Conservation (phyloP, 169 alveolate species). For the Plasmodium sp. region DNA sequence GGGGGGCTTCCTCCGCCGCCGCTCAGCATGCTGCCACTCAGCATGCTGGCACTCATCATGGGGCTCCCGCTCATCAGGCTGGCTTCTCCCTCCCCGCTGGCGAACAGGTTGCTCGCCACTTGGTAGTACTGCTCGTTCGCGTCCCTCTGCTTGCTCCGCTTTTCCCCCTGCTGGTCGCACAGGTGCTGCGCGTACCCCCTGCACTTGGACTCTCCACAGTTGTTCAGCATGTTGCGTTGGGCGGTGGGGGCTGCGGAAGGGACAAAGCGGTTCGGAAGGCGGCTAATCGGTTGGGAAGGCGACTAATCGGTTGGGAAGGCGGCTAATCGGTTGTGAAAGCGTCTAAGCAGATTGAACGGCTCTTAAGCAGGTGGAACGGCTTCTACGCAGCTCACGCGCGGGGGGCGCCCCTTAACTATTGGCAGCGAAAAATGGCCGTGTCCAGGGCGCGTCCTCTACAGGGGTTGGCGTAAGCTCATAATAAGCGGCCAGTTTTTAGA, state of each 20-base stretch:
- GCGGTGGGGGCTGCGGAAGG: not conserved
- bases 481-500: not conserved
- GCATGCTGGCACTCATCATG: not conserved
- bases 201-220: not conserved
- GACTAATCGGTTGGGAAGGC: too few relatives aligned
- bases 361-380: not conserved
- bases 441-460: not conserved
- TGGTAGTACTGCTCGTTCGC: not conserved
- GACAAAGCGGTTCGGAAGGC: too few relatives aligned
- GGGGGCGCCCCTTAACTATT: not conserved
- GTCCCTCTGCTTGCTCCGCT: not conserved
- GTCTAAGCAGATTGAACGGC: too few relatives aligned
- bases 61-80: slow-evolving; percentile 33
- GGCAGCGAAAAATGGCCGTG: not conserved
- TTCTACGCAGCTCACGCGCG: not conserved
- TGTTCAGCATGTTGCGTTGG: not conserved
- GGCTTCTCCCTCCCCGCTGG: not conserved
- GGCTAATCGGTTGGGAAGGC: too few relatives aligned
- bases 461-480: not conserved
- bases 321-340: too few relatives aligned
- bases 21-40: slow-evolving; percentile 26
- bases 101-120: not conserved
- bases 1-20: slow-evolving; percentile 76
- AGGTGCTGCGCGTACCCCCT: not conserved
- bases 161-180: not conserved